Conservation (phyloP, 805 yeast genomes). For the Candida koratica region DNA sequence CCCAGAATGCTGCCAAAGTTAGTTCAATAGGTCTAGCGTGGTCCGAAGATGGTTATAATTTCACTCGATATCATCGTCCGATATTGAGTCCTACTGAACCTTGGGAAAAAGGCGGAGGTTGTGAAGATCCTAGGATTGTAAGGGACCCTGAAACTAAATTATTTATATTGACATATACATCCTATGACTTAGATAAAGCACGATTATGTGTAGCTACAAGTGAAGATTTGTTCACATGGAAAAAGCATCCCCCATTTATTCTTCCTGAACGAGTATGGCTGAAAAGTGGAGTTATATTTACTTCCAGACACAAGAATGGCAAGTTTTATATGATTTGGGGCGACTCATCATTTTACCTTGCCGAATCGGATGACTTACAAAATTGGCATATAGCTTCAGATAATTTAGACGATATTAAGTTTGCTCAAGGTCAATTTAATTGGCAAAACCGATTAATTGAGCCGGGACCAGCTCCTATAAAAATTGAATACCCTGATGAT, state of each 20-base stretch:
- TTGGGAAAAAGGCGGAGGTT: conserved; percentile 40
- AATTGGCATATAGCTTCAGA: conserved; percentile 27
- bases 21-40: conserved; percentile 40
- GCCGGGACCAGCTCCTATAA: conserved; percentile 42
- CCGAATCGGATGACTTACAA: conserved; percentile 31
- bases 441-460: conserved; percentile 38
- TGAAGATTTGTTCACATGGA: conserved; percentile 36
- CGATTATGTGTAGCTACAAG: conserved; percentile 39
- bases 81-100: conserved; percentile 34
- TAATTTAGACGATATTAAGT: conserved; percentile 19
- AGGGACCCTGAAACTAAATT: conserved; percentile 32
- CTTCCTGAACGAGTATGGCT: conserved; percentile 28
- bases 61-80: conserved; percentile 28
- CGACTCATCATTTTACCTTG: conserved; percentile 36
- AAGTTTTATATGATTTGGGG: conserved; percentile 44
- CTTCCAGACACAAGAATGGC: conserved; percentile 29
- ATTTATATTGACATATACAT: conserved; percentile 40
- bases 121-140: conserved; percentile 42
- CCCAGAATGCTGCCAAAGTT: conserved; percentile 31
- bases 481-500: conserved; percentile 17
- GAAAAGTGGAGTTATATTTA: conserved; percentile 40
- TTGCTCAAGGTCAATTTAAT: conserved; percentile 25
- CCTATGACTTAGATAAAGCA: conserved; percentile 32
- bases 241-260: conserved; percentile 34
- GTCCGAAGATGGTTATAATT: conserved; percentile 36